A percentile compares a stretch with the other conserved stretches of the same genome.
Conservation (phyloP, 179 eudicot species). For the Beta corolliflora region DNA sequence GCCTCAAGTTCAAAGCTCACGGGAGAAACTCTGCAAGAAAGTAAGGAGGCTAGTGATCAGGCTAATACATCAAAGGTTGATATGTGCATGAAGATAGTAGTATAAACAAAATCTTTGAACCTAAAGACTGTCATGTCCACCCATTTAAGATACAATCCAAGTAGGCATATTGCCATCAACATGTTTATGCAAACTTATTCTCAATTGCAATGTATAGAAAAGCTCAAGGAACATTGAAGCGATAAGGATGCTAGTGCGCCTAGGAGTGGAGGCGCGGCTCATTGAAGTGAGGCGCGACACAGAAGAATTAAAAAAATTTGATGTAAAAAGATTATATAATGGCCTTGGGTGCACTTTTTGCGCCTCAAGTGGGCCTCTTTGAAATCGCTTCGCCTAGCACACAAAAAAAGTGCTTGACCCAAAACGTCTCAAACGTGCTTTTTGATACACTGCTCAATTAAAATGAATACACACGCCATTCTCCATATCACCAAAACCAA, state of each 20-base stretch:
- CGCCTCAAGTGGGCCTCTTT: too few species aligned
- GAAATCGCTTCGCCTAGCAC: too few species aligned
- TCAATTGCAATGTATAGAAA: background rate
- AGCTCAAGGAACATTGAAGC: too few species aligned
- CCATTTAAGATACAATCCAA: background rate
- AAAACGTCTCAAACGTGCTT: too few species aligned
- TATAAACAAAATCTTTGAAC: background rate
- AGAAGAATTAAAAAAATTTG: too few species aligned
- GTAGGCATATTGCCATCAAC: background rate
- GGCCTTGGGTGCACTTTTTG: too few species aligned
- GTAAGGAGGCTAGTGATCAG: constrained; percentile 9
- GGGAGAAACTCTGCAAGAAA: constrained; percentile 89
- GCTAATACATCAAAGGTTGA: constrained; percentile 17
- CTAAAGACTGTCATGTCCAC: background rate
- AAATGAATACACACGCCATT: background rate
- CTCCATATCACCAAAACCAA: background rate
- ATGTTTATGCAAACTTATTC: background rate
- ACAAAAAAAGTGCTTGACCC: too few species aligned
- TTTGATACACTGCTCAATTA: too few species aligned
- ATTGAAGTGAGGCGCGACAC: too few species aligned
- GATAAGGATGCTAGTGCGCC: too few species aligned
- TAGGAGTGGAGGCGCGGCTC: too few species aligned
- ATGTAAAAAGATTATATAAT: too few species aligned
- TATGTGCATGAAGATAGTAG: background rate
- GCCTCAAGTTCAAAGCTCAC: constrained; percentile 99